These are phyloP conservation scores for Solanum chilense DNA, from an alignment of 257 asterid species.

Conservation along the genomic window DNA sequence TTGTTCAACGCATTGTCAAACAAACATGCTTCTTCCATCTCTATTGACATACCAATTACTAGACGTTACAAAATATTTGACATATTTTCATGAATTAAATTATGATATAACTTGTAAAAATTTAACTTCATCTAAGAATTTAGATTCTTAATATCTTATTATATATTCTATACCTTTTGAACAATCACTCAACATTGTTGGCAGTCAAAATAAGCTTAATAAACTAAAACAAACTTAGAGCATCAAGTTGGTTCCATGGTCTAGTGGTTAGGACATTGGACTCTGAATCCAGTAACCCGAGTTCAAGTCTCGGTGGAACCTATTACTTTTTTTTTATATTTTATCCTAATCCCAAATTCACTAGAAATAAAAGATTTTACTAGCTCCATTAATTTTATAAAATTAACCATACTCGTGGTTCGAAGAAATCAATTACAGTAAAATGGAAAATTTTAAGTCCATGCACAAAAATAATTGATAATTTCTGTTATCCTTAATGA, in stretches of 20 bases:
- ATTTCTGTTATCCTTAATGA: not conserved
- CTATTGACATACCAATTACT: not conserved
- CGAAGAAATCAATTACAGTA: too few species aligned
- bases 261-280: constrained; percentile 33
- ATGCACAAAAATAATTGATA: not conserved
- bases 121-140: not conserved
- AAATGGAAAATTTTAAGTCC: too few species aligned
- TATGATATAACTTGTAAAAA: not conserved
- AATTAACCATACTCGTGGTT: not conserved
- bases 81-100: not conserved
- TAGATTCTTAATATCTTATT: not conserved
- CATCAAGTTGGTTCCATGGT: constrained; percentile 10
- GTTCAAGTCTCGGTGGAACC: constrained; percentile 20
- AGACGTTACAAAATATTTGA: not conserved
- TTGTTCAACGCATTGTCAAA: not conserved
- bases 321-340: not conserved
- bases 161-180: not conserved
- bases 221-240: accelerated
- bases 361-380: not conserved
- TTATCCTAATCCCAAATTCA: not conserved
- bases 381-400: not conserved
- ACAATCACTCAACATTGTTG: not conserved
- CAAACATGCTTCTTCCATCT: not conserved
- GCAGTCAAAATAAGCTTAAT: accelerated
- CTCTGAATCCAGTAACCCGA: constrained; percentile 40